Percentiles rank a stretch among this genome's conserved stretches.
These are phyloP conservation scores for Stephania japonica DNA, from an alignment of 164 flowering plant genomes.

Conservation along the genomic window DNA sequence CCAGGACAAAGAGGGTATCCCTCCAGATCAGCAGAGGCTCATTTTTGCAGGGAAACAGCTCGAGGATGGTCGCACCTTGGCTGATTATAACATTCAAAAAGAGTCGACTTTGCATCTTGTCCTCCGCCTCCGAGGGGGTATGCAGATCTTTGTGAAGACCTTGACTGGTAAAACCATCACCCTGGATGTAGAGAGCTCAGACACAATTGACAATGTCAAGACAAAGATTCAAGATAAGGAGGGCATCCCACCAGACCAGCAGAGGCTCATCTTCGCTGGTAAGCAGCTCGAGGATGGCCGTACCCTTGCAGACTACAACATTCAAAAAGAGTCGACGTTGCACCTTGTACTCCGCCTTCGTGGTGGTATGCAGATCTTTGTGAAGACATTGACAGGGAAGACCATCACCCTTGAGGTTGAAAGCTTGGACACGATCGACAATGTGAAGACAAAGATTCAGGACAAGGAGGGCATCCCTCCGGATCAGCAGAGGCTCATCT, in stretches of 20 bases:
- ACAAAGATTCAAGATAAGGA: background rate
- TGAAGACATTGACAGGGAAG: background rate
- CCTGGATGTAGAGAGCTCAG: slow-evolving; percentile 1
- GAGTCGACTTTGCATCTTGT: background rate
- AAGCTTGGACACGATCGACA: background rate
- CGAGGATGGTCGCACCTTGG: background rate
- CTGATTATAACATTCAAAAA: slow-evolving; percentile 4
- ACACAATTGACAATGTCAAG: background rate
- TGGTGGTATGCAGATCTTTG: slow-evolving; percentile 1
- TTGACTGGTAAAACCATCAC: slow-evolving; percentile 5
- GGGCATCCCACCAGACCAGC: slow-evolving; percentile 1
- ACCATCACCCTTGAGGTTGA: background rate
- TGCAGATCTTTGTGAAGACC: slow-evolving; percentile 15
- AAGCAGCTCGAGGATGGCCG: background rate
- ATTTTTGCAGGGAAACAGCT: slow-evolving; percentile 25
- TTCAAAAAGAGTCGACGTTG: background rate
- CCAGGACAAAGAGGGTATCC: slow-evolving; percentile 10
- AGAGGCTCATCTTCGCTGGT: slow-evolving; percentile 4
- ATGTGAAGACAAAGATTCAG: background rate
- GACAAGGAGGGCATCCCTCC: slow-evolving; percentile 23
- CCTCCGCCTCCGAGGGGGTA: slow-evolving; percentile 1
- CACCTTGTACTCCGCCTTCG: background rate
- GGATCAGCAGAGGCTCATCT: slow-evolving; percentile 48
- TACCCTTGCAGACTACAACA: background rate
- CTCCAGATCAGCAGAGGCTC: slow-evolving; percentile 48